Evolutionary conservation across 768 basidiomycete species (phyloP).

Genomic region (Auriscalpium vulgare): DNA sequence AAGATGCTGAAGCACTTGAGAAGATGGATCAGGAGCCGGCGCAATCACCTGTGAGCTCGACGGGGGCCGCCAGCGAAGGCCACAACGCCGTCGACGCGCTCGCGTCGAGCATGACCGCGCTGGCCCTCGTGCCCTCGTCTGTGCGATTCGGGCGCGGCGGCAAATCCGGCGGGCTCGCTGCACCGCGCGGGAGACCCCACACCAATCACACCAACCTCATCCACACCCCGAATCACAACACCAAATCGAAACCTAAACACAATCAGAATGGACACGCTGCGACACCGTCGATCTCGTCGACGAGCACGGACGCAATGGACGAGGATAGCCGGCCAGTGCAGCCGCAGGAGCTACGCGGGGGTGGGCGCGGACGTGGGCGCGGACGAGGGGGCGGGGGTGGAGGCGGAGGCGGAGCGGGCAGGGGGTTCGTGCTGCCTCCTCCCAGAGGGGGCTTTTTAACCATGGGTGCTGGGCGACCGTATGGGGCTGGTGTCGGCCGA

Average conservation of each 20-base stretch:
- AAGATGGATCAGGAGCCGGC: background rate
- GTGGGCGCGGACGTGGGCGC: background rate
- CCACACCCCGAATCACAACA: background rate
- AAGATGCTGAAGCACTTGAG: conserved; percentile 2
- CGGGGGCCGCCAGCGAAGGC: background rate
- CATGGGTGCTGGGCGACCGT: background rate
- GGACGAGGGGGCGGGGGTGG: background rate
- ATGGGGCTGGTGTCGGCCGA: background rate
- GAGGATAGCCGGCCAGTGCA: background rate
- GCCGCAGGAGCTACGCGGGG: background rate
- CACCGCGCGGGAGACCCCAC: background rate
- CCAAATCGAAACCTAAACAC: background rate
- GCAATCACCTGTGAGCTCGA: no score
- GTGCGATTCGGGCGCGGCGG: conserved; percentile 73
- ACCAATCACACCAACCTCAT: background rate
- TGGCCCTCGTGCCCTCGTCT: conserved; percentile 57
- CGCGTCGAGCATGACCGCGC: conserved; percentile 35
- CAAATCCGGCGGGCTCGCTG: background rate
- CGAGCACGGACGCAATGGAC: background rate
- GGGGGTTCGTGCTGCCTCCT: conserved; percentile 7
- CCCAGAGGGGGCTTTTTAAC: conserved; percentile 8
- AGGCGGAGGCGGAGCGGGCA: background rate
- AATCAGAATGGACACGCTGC: background rate
- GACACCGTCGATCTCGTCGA: background rate
- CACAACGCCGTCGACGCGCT: conserved; percentile 35